Conservation (phyloP, 163 green algal species). For the Coccomyxa subellipsoidea region DNA sequence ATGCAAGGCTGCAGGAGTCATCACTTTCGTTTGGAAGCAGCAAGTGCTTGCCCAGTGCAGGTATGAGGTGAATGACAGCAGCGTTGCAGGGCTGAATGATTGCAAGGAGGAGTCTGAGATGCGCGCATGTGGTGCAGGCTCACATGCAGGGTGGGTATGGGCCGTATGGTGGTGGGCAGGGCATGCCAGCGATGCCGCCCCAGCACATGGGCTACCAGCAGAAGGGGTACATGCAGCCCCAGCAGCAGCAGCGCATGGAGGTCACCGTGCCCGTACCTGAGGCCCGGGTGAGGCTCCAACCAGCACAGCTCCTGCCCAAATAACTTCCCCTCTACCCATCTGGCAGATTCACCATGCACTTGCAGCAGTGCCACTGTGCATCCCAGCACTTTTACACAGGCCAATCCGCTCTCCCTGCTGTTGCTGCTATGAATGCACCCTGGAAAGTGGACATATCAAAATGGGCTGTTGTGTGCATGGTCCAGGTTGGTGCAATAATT, state of each 20-base stretch:
- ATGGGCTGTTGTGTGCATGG: background rate
- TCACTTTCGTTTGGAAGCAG: too few relatives aligned
- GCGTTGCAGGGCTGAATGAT: background rate
- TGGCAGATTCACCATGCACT: too few relatives aligned
- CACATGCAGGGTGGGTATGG: background rate
- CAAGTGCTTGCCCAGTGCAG: too few relatives aligned
- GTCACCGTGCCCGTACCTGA: constrained; percentile 56
- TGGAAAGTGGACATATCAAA: too few relatives aligned
- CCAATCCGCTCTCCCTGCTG: too few relatives aligned
- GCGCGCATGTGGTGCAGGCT: background rate
- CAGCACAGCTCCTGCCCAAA: background rate
- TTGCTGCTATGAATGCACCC: too few relatives aligned
- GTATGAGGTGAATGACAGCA: too few relatives aligned
- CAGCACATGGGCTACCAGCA: background rate
- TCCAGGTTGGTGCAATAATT: constrained; percentile 57
- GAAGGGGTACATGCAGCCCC: background rate
- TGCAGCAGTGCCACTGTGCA: too few relatives aligned
- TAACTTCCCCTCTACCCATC: background rate
- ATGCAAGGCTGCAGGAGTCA: too few relatives aligned
- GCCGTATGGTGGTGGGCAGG: background rate
- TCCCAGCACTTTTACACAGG: too few relatives aligned
- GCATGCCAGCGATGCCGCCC: background rate
- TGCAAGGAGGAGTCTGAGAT: background rate
- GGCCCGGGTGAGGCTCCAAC: constrained; percentile 22
- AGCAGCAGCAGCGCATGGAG: constrained; percentile 26